Conservation (phyloP, 1,139 yeast genomes). For the Debaryomyces subglobosus region DNA sequence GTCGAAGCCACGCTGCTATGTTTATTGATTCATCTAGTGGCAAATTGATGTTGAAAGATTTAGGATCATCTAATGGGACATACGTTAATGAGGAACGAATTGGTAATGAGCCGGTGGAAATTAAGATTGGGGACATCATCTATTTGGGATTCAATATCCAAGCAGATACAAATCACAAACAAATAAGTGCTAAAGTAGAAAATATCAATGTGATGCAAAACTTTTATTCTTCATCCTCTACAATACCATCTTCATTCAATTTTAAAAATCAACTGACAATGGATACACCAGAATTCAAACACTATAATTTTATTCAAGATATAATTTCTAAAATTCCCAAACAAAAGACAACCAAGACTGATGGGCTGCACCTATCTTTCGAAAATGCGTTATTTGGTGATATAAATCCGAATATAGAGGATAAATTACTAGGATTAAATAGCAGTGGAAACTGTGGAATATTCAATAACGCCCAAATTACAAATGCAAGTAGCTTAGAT, state of each 20-base stretch:
- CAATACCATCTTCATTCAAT: constrained; percentile 1
- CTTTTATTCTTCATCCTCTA: constrained; percentile 14
- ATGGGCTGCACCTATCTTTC: constrained; percentile 34
- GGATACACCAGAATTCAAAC: constrained; percentile 40
- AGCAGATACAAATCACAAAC: constrained; percentile 78
- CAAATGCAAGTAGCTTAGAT: constrained; percentile 57
- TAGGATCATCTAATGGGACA: constrained; percentile 93
- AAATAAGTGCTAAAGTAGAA: constrained; percentile 76
- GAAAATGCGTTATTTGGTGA: constrained; percentile 85
- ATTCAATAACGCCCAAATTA: constrained; percentile 62
- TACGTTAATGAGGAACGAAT: constrained; percentile 79
- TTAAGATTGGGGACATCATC: constrained; percentile 74
- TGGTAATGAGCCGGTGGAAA: constrained; percentile 62
- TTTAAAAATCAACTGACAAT: not conserved
- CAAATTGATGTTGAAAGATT: constrained; percentile 75
- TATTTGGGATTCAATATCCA: constrained; percentile 93
- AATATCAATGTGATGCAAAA: constrained; percentile 63
- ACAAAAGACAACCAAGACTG: constrained; percentile 8
- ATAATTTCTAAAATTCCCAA: constrained; percentile 25
- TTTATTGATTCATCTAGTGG: constrained; percentile 73
- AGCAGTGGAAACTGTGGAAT: constrained; percentile 62
- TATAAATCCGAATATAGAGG: constrained; percentile 63
- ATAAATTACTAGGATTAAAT: constrained; percentile 57
- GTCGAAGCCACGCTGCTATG: constrained; percentile 91
- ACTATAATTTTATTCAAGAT: constrained; percentile 47